phyloP scores from a whole-genome alignment of 2,329 filamentous ascomycete species.

The Ilyonectria sp. region DNA sequence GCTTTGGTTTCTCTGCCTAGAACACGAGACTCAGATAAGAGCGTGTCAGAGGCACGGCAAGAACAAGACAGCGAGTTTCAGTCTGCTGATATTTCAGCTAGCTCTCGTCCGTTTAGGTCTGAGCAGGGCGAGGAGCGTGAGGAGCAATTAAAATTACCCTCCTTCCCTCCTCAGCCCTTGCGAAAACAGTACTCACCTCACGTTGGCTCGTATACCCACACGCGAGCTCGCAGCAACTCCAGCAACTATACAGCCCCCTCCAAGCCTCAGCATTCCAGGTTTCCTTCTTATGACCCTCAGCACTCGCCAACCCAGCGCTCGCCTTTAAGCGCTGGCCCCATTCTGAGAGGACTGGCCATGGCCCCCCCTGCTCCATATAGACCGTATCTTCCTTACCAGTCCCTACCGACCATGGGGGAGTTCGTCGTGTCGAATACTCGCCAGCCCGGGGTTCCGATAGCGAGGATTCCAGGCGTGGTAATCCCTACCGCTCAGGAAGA shows the following conservation, averaged over 20 bases:
- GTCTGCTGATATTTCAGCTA: no score
- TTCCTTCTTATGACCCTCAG: constrained; percentile 59
- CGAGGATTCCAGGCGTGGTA: constrained; percentile 75
- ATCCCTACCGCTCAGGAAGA: constrained; percentile 69
- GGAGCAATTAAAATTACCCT: no score
- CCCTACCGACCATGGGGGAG: constrained; percentile 74
- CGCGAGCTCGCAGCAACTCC: constrained; percentile 70
- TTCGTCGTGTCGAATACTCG: constrained; percentile 85
- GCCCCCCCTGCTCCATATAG: constrained; percentile 68
- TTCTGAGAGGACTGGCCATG: constrained; percentile 54
- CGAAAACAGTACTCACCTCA: constrained; percentile 51
- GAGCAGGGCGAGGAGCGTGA: no score
- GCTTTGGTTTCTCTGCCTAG: no score
- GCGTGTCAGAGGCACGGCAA: no score
- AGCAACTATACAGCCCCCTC: constrained; percentile 72
- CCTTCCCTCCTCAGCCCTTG: no score
- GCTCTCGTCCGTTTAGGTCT: no score
- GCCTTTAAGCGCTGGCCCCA: constrained; percentile 58
- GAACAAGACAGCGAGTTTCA: no score
- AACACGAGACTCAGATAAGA: no score
- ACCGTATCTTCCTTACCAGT: constrained; percentile 61
- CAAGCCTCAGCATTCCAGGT: constrained; percentile 63
- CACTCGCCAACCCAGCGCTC: constrained; percentile 60
- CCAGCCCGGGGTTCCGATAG: constrained; percentile 80
- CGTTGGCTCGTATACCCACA: constrained; percentile 69